Percentiles rank a stretch among this genome's conserved stretches.
Evolutionary conservation across 495 filamentous ascomycete genomes (phyloP).

Genomic region (Trichoderma parareesei): DNA sequence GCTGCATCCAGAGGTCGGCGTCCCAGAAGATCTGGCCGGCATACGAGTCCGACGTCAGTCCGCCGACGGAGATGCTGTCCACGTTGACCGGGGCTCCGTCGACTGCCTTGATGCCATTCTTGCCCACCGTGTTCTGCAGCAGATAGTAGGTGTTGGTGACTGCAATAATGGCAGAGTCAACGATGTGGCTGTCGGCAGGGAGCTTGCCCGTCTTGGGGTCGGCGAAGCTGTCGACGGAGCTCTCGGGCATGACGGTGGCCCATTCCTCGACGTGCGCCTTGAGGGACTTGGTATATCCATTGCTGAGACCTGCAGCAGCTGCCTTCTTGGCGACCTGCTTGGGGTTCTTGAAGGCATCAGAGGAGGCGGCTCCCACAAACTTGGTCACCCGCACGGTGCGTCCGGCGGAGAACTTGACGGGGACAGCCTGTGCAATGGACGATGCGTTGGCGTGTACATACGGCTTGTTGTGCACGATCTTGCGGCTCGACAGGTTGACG

Average conservation of each 20-base stretch:
- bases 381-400: background rate
- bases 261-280: constrained; percentile 39
- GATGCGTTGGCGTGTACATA: constrained; percentile 4
- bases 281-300: constrained; percentile 34
- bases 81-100: constrained; percentile 41
- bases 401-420: background rate
- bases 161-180: constrained; percentile 54
- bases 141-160: constrained; percentile 63
- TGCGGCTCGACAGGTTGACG: constrained; percentile 26
- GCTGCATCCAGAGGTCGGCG: constrained; percentile 44
- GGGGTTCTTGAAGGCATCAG: constrained; percentile 2
- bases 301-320: constrained; percentile 26
- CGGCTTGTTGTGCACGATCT: background rate
- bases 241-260: constrained; percentile 36
- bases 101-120: constrained; percentile 18
- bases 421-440: background rate
- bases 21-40: constrained; percentile 53
- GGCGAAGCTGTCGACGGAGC: constrained; percentile 55
- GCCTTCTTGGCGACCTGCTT: constrained; percentile 20
- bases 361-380: background rate
- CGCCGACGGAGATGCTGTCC: constrained; percentile 48
- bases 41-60: constrained; percentile 46
- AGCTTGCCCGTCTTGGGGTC: constrained; percentile 50
- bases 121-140: constrained; percentile 45
- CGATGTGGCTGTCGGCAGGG: constrained; percentile 49